These are phyloP conservation scores for Aspergillus steynii DNA, from an alignment of 495 filamentous ascomycete species.

Conservation along the genomic window DNA sequence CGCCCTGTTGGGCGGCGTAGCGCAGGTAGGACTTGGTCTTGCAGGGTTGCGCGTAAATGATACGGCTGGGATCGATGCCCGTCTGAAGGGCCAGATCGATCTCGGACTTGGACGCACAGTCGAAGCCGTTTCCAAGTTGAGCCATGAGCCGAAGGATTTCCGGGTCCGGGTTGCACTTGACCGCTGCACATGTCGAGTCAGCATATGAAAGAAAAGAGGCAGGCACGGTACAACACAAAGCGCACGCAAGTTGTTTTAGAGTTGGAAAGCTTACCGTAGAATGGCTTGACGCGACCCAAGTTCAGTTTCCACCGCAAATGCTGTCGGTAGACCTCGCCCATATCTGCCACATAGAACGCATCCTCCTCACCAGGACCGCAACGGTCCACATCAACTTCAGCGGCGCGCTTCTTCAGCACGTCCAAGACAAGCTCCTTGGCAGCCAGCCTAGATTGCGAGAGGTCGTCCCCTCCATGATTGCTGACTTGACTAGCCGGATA, in stretches of 20 bases:
- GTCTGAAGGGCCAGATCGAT: conserved; percentile 86
- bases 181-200: conserved; percentile 53
- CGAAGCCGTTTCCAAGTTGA: conserved; percentile 88
- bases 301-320: conserved; percentile 98
- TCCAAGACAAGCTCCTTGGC: conserved; percentile 67
- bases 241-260: background rate
- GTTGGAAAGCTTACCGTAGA: conserved; percentile 72
- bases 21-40: conserved; percentile 98
- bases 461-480: conserved; percentile 43
- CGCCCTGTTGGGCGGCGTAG: conserved; percentile 76
- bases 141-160: conserved; percentile 86
- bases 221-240: background rate
- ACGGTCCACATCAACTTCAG: conserved; percentile 75
- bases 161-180: conserved; percentile 97
- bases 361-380: conserved; percentile 93
- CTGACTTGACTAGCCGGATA: conserved; percentile 28
- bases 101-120: conserved; percentile 96
- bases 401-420: conserved; percentile 77
- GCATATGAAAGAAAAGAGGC: background rate
- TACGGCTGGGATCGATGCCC: conserved; percentile 84
- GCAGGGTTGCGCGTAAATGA: conserved; percentile 99
- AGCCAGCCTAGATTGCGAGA: conserved; percentile 49
- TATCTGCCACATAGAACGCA: conserved; percentile 96
- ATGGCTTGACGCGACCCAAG: conserved; percentile 87
- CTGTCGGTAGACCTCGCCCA: conserved; percentile 98